A percentile compares a stretch with the other conserved stretches of the same genome.
Conservation (phyloP, 768 basidiomycete genomes). For the Leccinum broughii region DNA sequence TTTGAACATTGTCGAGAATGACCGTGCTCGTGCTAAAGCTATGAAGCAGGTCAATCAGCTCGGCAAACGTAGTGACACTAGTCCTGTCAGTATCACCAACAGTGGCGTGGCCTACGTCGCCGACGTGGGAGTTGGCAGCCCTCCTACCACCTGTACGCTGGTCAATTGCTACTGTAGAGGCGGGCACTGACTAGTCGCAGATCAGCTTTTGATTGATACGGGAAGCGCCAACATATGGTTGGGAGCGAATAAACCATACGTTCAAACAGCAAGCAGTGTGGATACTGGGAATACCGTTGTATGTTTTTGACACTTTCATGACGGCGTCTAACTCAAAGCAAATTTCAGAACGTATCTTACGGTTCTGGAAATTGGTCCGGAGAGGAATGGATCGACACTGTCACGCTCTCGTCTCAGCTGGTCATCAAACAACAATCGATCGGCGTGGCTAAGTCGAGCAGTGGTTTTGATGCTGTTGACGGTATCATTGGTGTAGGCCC, state of each 20-base stretch:
- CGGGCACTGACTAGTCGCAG: slow-evolving; percentile 13
- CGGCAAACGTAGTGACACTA: slow-evolving; percentile 9
- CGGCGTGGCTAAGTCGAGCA: slow-evolving; percentile 29
- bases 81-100: slow-evolving; percentile 18
- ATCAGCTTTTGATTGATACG: slow-evolving; percentile 31
- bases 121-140: slow-evolving; percentile 29
- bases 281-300: slow-evolving; percentile 25
- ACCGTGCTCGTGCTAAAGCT: slow-evolving; percentile 21
- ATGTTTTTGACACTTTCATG: neutral
- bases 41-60: slow-evolving; percentile 4
- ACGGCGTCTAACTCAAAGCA: neutral
- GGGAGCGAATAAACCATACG: slow-evolving; percentile 20
- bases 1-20: slow-evolving; percentile 15
- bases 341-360: slow-evolving; percentile 5
- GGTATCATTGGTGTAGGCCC: slow-evolving; percentile 43
- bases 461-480: slow-evolving; percentile 33
- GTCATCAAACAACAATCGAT: slow-evolving; percentile 33
- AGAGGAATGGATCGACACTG: slow-evolving; percentile 15
- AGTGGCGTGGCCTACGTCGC: slow-evolving; percentile 27
- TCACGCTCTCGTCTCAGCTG: slow-evolving; percentile 4
- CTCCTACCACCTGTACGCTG: slow-evolving; percentile 28
- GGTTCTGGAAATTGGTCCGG: slow-evolving; percentile 10
- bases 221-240: slow-evolving; percentile 35
- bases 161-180: neutral
- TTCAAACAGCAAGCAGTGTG: slow-evolving; percentile 5